Percentiles rank a stretch among this genome's conserved stretches.
These are phyloP conservation scores for Setomelanomma holmii DNA, from an alignment of 2,329 filamentous ascomycete genomes.

Conservation along the genomic window DNA sequence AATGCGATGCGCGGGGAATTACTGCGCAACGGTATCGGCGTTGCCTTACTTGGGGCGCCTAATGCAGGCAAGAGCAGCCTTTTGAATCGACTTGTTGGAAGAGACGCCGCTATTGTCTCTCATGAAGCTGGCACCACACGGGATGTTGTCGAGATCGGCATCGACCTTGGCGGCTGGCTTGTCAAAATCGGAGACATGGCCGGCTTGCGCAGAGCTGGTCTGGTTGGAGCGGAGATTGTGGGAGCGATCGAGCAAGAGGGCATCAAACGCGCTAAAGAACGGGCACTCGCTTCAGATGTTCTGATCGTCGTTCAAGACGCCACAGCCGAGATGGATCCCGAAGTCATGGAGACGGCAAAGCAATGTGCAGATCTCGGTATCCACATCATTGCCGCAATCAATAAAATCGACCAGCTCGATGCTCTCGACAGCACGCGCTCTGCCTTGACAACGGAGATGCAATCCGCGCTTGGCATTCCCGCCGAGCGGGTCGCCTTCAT, in stretches of 20 bases:
- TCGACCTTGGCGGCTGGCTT: slow-evolving; percentile 88
- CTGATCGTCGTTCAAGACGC: slow-evolving; percentile 74
- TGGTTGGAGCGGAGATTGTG: slow-evolving; percentile 54
- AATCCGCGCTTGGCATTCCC: slow-evolving; percentile 27
- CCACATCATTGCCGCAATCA: slow-evolving; percentile 65
- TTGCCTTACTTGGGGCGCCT: slow-evolving; percentile 87
- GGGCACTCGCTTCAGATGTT: slow-evolving; percentile 83
- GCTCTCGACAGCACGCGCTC: slow-evolving; percentile 5
- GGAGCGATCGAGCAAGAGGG: slow-evolving; percentile 86
- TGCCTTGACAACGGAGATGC: slow-evolving; percentile 31
- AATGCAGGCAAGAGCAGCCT: slow-evolving; percentile 96
- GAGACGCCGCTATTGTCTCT: slow-evolving; percentile 95
- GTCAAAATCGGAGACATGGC: slow-evolving; percentile 97
- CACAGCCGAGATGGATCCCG: slow-evolving; percentile 72
- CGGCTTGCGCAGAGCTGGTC: slow-evolving; percentile 69
- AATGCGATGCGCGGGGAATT: slow-evolving; percentile 86
- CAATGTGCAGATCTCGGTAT: slow-evolving; percentile 58
- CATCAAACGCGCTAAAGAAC: slow-evolving; percentile 82
- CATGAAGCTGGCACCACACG: slow-evolving; percentile 91
- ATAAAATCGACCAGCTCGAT: slow-evolving; percentile 66
- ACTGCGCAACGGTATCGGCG: slow-evolving; percentile 80
- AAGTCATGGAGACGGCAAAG: slow-evolving; percentile 62
- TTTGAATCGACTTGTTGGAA: slow-evolving; percentile 86
- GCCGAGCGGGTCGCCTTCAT: slow-evolving; percentile 65
- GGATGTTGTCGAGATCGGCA: slow-evolving; percentile 88